Conservation (phyloP, 2,329 filamentous ascomycete genomes). For the Fusarium armeniacum region DNA sequence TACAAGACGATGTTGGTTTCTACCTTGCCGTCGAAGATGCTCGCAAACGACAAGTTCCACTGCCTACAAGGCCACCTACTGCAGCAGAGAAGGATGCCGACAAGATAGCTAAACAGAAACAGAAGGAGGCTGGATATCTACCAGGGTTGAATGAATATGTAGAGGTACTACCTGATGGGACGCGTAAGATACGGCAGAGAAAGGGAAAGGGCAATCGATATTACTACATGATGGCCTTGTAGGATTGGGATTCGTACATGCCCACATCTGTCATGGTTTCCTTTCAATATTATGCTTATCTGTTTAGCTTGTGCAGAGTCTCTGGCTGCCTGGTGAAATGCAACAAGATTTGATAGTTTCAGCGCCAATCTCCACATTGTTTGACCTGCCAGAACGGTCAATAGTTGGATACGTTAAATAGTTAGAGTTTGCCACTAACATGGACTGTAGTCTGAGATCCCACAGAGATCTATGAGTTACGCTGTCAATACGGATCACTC, state of each 20-base stretch:
- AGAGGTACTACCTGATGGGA: constrained; percentile 31
- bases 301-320: not conserved
- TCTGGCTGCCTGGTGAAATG: not conserved
- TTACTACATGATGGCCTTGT: constrained; percentile 7
- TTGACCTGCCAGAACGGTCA: constrained; percentile 2
- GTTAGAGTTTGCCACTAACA: constrained; percentile 1
- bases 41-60: not conserved
- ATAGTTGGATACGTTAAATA: not conserved
- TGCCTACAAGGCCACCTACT: constrained; percentile 27
- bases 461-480: not conserved
- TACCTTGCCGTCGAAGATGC: constrained; percentile 25
- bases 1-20: constrained; percentile 38
- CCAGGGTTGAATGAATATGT: constrained; percentile 30
- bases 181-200: constrained; percentile 26
- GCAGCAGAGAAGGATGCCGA: constrained; percentile 19
- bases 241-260: not conserved
- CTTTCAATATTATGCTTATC: not conserved
- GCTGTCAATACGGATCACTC: not conserved
- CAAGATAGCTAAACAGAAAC: constrained; percentile 5
- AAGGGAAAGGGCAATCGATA: constrained; percentile 14
- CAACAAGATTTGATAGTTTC: not conserved
- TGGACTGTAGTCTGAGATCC: not conserved
- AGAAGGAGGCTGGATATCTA: constrained; percentile 32
- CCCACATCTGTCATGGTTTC: not conserved
- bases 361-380: constrained; percentile 6